Conservation (phyloP, 495 filamentous ascomycete species). For the Xylaria sp. region DNA sequence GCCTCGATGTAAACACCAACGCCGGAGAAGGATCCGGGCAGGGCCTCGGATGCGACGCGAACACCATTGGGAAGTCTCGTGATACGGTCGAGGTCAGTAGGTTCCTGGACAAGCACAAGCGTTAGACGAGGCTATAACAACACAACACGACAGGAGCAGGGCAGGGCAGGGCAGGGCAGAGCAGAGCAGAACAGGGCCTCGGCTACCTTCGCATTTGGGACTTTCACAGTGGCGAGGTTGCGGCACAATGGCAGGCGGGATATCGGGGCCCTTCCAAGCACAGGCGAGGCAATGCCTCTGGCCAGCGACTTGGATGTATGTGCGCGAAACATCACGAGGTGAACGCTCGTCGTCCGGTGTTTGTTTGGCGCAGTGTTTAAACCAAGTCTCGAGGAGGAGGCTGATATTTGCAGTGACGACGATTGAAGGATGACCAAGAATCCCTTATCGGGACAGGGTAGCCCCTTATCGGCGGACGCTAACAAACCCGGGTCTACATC, state of each 20-base stretch:
- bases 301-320: slow-evolving; percentile 32
- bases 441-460: slow-evolving; percentile 8
- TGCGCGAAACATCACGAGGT: slow-evolving; percentile 39
- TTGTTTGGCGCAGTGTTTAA: slow-evolving; percentile 3
- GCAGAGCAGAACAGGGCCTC: not conserved
- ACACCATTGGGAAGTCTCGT: slow-evolving; percentile 93
- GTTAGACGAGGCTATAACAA: slow-evolving; percentile 27
- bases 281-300: slow-evolving; percentile 37
- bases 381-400: not conserved
- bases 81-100: slow-evolving; percentile 84
- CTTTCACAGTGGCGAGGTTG: slow-evolving; percentile 36
- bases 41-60: slow-evolving; percentile 92
- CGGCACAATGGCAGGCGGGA: slow-evolving; percentile 33
- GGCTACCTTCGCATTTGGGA: slow-evolving; percentile 39
- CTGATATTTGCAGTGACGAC: slow-evolving; percentile 19
- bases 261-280: slow-evolving; percentile 25
- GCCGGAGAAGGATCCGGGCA: slow-evolving; percentile 94
- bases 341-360: not conserved
- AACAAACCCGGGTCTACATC: not conserved
- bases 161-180: too few species aligned
- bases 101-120: slow-evolving; percentile 65
- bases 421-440: slow-evolving; percentile 12
- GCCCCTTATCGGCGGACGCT: slow-evolving; percentile 16
- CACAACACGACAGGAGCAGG: too few species aligned
- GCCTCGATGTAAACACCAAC: slow-evolving; percentile 97